Percentiles rank a stretch among this genome's conserved stretches.
These are phyloP conservation scores for Amanita rubescens DNA, from an alignment of 768 basidiomycete species.

Conservation along the genomic window DNA sequence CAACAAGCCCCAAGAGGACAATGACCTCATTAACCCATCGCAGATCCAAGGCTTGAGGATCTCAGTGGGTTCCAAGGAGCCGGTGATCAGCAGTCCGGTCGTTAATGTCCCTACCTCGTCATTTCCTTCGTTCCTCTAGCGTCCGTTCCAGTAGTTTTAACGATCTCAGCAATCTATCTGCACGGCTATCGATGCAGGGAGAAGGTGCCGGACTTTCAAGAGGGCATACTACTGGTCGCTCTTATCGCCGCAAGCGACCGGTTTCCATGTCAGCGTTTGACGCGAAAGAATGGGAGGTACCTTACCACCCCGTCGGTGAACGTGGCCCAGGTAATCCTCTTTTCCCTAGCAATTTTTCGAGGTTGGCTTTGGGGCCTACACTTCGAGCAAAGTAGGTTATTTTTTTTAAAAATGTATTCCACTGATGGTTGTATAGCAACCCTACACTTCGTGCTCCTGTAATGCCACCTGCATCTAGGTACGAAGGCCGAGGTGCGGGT, in stretches of 20 bases:
- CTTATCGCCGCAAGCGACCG: conserved; percentile 1
- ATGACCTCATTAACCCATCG: conserved; percentile 24
- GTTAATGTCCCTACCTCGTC: conserved; percentile 21
- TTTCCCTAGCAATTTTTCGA: conserved; percentile 77
- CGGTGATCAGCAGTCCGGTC: conserved; percentile 18
- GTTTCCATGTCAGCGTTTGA: conserved; percentile 4
- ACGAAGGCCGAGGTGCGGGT: neutral
- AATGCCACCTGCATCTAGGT: neutral
- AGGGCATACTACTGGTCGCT: neutral
- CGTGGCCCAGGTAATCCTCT: conserved; percentile 67
- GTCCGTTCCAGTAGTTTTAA: neutral
- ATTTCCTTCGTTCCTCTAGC: conserved; percentile 22
- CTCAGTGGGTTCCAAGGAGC: conserved; percentile 32
- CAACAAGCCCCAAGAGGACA: conserved; percentile 14
- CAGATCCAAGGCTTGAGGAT: conserved; percentile 56
- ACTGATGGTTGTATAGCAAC: neutral
- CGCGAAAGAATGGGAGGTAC: conserved; percentile 14
- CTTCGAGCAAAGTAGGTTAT: conserved; percentile 38
- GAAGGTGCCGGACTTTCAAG: neutral
- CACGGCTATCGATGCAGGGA: neutral
- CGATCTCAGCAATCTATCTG: neutral
- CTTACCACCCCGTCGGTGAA: conserved; percentile 50
- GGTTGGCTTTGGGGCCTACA: conserved; percentile 58
- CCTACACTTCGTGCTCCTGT: neutral
- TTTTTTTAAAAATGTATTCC: neutral